These are phyloP conservation scores for Colletotrichum endophyticum DNA, from an alignment of 2,329 filamentous ascomycete species.

Conservation along the genomic window DNA sequence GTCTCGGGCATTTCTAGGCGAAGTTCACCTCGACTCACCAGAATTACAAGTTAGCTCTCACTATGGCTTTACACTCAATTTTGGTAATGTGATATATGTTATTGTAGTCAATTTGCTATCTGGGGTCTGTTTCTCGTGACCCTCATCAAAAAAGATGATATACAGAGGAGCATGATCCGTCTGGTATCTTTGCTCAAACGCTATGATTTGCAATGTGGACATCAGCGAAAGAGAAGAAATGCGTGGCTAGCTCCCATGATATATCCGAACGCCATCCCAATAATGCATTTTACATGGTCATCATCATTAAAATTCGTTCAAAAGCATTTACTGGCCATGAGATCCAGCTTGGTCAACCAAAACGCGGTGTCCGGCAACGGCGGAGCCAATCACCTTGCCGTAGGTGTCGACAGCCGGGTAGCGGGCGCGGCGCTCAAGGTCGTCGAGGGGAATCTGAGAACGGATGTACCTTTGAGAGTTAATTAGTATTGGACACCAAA, in stretches of 20 bases:
- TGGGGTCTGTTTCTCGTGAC: background rate
- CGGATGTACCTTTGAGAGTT: constrained; percentile 73
- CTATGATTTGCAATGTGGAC: background rate
- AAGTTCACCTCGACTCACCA: background rate
- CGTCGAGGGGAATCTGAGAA: constrained; percentile 79
- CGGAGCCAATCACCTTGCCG: constrained; percentile 50
- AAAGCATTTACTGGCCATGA: constrained; percentile 40
- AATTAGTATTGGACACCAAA: background rate
- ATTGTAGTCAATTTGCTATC: background rate
- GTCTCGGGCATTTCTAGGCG: background rate
- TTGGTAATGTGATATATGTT: background rate
- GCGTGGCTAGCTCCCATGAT: background rate
- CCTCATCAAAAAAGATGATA: background rate
- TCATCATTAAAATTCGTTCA: constrained; percentile 1
- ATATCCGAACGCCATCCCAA: constrained; percentile 1
- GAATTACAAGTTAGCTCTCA: background rate
- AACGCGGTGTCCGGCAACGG: constrained; percentile 25
- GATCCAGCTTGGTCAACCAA: constrained; percentile 48
- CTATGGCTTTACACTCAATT: background rate
- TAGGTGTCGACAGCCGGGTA: constrained; percentile 69
- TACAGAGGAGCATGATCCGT: background rate
- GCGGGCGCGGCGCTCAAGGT: constrained; percentile 77
- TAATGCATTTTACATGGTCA: constrained; percentile 9
- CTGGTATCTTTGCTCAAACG: background rate
- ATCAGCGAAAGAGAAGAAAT: background rate